A percentile compares a stretch with the other conserved stretches of the same genome.
Conservation (phyloP, 2,329 filamentous ascomycete genomes). For the Botrytis galanthina region DNA sequence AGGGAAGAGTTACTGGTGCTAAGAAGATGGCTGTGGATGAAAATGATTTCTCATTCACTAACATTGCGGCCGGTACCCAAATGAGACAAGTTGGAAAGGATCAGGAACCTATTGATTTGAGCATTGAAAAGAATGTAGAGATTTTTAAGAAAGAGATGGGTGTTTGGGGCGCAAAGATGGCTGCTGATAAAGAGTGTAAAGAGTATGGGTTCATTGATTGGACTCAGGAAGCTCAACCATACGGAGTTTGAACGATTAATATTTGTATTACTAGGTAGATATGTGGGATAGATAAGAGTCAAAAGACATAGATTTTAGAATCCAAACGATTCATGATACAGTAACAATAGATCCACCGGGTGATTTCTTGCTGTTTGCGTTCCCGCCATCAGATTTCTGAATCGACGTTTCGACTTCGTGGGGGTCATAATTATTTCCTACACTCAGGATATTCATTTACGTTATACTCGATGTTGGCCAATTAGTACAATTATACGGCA, state of each 20-base stretch:
- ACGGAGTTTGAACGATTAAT: slow-evolving; percentile 1
- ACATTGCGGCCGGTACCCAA: slow-evolving; percentile 32
- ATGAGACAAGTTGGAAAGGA: slow-evolving; percentile 50
- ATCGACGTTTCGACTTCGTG: background rate
- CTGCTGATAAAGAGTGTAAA: slow-evolving; percentile 40
- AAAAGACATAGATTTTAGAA: background rate
- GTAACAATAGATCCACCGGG: background rate
- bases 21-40: slow-evolving; percentile 49
- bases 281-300: background rate
- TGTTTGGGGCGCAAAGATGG: slow-evolving; percentile 44
- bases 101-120: slow-evolving; percentile 52
- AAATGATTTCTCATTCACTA: slow-evolving; percentile 47
- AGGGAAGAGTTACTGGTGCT: slow-evolving; percentile 47
- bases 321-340: slow-evolving; percentile 12
- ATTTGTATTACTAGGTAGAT: background rate
- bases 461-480: background rate
- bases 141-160: slow-evolving; percentile 49
- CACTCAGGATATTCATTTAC: background rate
- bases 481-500: background rate
- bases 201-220: slow-evolving; percentile 47
- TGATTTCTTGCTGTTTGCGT: background rate
- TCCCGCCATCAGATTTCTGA: background rate
- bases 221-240: slow-evolving; percentile 28
- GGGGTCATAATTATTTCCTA: background rate
- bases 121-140: slow-evolving; percentile 46